These are phyloP conservation scores for Nigrospora oryzae DNA, from an alignment of 2,329 filamentous ascomycete species.

Conservation along the genomic window DNA sequence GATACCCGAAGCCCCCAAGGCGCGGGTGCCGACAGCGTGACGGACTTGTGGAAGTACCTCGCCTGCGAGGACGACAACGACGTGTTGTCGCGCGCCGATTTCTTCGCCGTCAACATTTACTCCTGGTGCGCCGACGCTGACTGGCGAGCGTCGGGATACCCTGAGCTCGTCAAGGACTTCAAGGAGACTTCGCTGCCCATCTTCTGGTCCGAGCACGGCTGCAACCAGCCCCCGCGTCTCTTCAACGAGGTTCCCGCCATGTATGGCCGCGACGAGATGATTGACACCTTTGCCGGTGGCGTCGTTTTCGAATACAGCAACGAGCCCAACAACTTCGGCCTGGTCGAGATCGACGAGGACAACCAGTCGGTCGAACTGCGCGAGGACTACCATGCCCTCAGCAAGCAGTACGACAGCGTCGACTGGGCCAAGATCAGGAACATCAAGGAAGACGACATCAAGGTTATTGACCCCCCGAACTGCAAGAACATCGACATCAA, in stretches of 20 bases:
- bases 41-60: slow-evolving; percentile 66
- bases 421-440: slow-evolving; percentile 59
- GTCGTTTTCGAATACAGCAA: slow-evolving; percentile 72
- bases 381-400: slow-evolving; percentile 62
- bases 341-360: slow-evolving; percentile 43
- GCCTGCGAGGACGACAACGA: slow-evolving; percentile 47
- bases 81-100: slow-evolving; percentile 45
- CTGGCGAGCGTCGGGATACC: slow-evolving; percentile 50
- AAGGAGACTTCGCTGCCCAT: slow-evolving; percentile 56
- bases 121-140: slow-evolving; percentile 59
- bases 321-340: slow-evolving; percentile 53
- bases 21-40: slow-evolving; percentile 22
- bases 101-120: slow-evolving; percentile 64
- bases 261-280: slow-evolving; percentile 58
- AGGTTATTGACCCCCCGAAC: slow-evolving; percentile 37
- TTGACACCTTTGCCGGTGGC: slow-evolving; percentile 57
- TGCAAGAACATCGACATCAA: slow-evolving; percentile 60
- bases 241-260: slow-evolving; percentile 67
- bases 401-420: slow-evolving; percentile 62
- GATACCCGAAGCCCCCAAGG: slow-evolving; percentile 27
- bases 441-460: slow-evolving; percentile 44
- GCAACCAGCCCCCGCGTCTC: slow-evolving; percentile 57
- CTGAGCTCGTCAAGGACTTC: slow-evolving; percentile 54
- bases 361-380: slow-evolving; percentile 37
- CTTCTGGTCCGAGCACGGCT: slow-evolving; percentile 73